Base-by-base conservation (phyloP, 2,329 filamentous ascomycete genomes). In the Keithomyces neogunnii region DNA sequence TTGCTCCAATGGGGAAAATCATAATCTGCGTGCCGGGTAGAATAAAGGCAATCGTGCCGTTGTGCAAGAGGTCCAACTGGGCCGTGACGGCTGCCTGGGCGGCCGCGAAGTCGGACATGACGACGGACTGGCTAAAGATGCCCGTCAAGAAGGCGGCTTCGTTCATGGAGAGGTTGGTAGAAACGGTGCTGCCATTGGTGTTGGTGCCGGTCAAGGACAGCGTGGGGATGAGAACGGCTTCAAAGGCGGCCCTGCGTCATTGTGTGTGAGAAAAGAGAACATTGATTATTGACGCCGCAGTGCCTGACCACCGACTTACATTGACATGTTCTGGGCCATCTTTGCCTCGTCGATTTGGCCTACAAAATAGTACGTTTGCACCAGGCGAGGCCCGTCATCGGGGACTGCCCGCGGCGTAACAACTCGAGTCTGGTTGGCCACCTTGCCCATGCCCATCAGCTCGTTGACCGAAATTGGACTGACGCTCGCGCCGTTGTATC, bases 141-240 rank as follows among this genome's bases (percentile, higher is more conserved):
- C 86, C 86, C 11, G 78, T 79, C 39, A 89, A 77, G 59, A 89
- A 90, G 5, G 80, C 77, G 13, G 86, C 85, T 64, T 88, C 83
- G 66, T 85, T 83, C 53, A 80, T 77, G 8, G 84, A 84, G 48
- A 89, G 78, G 35, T 80, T 82, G 47, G 85, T 85, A 60, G 70
- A 76, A 52, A 88, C 73, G 1, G 68, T 65, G 59, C 72, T 62
- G 55, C 80, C 81, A 11, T 67, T 65, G 31, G 71, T 50, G 58
- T 76, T 79, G 40, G 67, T 71, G n/a, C 76, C 85, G 10, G 78
- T 76, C 45, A 90, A 76, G 13, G 81, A 82, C 53, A 90, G 78
- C n/a, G 72, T 73, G 6, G 86, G 86, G 64, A 86, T 80, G 56
- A 89, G 75, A 39, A 87, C 70, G 5, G 74, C 73, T 65, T 88